These are phyloP conservation scores for Bidens hawaiensis DNA, from an alignment of 140 eudicot genomes.

Conservation along the genomic window DNA sequence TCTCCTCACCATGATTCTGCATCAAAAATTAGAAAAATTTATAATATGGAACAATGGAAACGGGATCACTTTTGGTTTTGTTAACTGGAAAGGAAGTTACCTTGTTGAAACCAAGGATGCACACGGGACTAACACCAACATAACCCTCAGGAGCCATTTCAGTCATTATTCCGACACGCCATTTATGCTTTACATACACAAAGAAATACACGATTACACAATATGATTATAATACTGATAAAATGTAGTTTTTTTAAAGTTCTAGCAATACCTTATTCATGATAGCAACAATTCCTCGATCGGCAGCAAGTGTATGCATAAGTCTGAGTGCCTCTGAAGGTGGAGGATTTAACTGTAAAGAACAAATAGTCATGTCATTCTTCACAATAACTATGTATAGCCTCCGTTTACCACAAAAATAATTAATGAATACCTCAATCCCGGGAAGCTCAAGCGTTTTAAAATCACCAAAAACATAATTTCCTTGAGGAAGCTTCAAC, in stretches of 20 bases:
- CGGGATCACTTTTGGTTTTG: neutral
- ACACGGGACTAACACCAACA: slow-evolving; percentile 88
- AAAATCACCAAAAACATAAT: slow-evolving; percentile 70
- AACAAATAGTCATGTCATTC: slow-evolving; percentile 18
- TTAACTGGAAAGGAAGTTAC: slow-evolving; percentile 27
- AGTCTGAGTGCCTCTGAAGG: slow-evolving; percentile 77
- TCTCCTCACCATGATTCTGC: slow-evolving; percentile 94
- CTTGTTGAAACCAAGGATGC: slow-evolving; percentile 95
- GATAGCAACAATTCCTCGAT: slow-evolving; percentile 88
- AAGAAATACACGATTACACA: slow-evolving; percentile 15
- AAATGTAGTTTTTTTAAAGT: neutral
- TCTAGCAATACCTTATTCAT: slow-evolving; percentile 74
- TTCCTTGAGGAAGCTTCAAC: slow-evolving; percentile 75
- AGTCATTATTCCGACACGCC: slow-evolving; percentile 97
- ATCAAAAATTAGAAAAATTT: slow-evolving; percentile 12
- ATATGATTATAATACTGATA: neutral
- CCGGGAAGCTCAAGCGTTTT: slow-evolving; percentile 87
- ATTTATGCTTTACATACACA: slow-evolving; percentile 59
- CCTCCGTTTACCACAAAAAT: neutral
- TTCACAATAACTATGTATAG: neutral
- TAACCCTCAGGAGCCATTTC: slow-evolving; percentile 99
- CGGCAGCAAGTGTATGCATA: slow-evolving; percentile 95
- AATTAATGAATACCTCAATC: slow-evolving; percentile 47
- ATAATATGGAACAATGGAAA: neutral
- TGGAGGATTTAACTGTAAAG: slow-evolving; percentile 76